A percentile compares a stretch with the other conserved stretches of the same genome.
These are phyloP conservation scores for Xerocomellus chrysenteron DNA, from an alignment of 768 basidiomycete genomes.

Conservation along the genomic window DNA sequence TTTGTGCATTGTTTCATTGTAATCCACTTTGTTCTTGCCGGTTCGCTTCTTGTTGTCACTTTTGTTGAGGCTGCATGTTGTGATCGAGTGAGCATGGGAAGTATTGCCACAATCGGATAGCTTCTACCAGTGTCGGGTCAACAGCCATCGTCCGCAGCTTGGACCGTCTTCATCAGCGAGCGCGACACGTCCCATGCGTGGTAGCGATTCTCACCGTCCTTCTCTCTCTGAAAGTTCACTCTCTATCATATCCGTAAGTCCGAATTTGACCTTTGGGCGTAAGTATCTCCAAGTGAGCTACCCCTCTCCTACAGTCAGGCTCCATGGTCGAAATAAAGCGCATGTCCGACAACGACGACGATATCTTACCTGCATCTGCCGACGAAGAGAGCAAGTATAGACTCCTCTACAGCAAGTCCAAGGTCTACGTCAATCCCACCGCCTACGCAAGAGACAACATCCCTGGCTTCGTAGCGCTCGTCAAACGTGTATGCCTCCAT, in stretches of 20 bases:
- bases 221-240: constrained; percentile 46
- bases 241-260: constrained; percentile 49
- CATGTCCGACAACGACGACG: constrained; percentile 22
- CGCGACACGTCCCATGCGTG: constrained; percentile 15
- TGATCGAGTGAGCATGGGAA: neutral
- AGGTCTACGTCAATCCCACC: constrained; percentile 95
- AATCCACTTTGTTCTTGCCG: constrained; percentile 11
- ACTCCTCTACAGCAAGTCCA: constrained; percentile 87
- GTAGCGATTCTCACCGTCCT: constrained; percentile 18
- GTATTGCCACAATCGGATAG: constrained; percentile 23
- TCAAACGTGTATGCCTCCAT: constrained; percentile 68
- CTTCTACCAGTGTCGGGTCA: constrained; percentile 2
- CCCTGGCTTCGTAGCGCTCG: constrained; percentile 88
- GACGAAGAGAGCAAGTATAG: constrained; percentile 65
- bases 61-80: neutral
- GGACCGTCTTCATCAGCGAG: neutral
- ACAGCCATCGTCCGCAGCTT: constrained; percentile 7
- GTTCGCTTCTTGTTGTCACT: neutral
- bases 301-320: constrained; percentile 34
- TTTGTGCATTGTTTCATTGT: constrained; percentile 15
- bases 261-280: neutral
- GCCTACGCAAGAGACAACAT: constrained; percentile 91
- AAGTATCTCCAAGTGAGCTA: constrained; percentile 2
- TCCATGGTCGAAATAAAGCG: constrained; percentile 81
- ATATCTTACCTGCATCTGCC: constrained; percentile 3